Conservation (phyloP, 306 rosid genomes). For the Ziziphus jujuba region DNA sequence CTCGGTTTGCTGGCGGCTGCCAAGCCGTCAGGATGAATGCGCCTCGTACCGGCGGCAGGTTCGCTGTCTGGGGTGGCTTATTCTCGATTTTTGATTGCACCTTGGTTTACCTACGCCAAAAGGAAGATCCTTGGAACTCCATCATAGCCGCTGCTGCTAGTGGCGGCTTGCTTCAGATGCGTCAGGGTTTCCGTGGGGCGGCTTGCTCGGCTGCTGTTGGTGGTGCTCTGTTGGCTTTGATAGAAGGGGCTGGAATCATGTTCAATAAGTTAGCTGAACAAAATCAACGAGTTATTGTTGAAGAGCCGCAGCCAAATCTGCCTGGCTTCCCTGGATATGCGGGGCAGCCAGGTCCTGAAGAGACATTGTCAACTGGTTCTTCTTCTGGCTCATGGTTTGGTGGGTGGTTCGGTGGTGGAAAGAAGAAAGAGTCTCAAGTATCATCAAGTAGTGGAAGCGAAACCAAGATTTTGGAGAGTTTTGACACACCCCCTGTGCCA, state of each 20-base stretch:
- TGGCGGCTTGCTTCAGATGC: slow-evolving; percentile 81
- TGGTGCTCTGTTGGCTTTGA: slow-evolving; percentile 69
- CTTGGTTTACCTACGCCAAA: slow-evolving; percentile 80
- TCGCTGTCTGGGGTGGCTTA: slow-evolving; percentile 89
- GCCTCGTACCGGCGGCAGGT: slow-evolving; percentile 79
- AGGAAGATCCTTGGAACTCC: slow-evolving; percentile 96
- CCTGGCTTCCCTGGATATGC: slow-evolving; percentile 36
- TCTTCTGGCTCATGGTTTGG: slow-evolving; percentile 29
- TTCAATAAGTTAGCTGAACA: slow-evolving; percentile 56
- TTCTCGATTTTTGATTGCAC: slow-evolving; percentile 86
- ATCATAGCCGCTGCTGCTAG: slow-evolving; percentile 83
- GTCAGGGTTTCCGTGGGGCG: slow-evolving; percentile 62
- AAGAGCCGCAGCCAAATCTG: slow-evolving; percentile 46
- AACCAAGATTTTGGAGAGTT: slow-evolving; percentile 86
- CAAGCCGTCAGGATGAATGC: slow-evolving; percentile 89
- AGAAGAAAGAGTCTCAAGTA: slow-evolving; percentile 44
- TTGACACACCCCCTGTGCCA: slow-evolving; percentile 91
- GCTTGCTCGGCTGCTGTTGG: slow-evolving; percentile 64
- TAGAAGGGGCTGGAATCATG: slow-evolving; percentile 93
- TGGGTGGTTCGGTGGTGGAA: slow-evolving; percentile 51
- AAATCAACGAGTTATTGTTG: slow-evolving; percentile 55
- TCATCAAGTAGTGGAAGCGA: slow-evolving; percentile 61
- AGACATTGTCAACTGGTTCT: too few species aligned
- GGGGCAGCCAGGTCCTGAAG: slow-evolving; percentile 15
- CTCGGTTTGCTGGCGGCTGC: slow-evolving; percentile 61